These are phyloP conservation scores for Castanea mollissima DNA, from an alignment of 306 rosid genomes.

Conservation along the genomic window DNA sequence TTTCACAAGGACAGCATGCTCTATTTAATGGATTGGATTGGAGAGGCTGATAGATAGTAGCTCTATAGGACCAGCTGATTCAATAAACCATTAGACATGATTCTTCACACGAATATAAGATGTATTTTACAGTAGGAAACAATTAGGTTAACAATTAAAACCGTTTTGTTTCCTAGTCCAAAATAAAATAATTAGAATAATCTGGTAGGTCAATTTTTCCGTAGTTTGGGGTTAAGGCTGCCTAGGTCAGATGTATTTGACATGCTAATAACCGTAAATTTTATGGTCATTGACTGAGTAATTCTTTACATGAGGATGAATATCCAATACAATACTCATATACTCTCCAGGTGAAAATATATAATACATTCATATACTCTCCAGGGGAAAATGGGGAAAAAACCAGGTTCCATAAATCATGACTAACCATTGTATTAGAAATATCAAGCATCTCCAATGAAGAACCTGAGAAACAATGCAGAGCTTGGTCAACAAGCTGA, in stretches of 20 bases:
- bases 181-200: too few relatives aligned
- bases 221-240: too few relatives aligned
- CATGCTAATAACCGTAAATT: slow-evolving; percentile 5
- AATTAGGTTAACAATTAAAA: too few relatives aligned
- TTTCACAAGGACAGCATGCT: too few relatives aligned
- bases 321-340: neutral
- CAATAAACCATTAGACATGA: slow-evolving; percentile 15
- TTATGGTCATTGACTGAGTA: neutral
- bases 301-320: neutral
- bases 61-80: neutral
- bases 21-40: too few relatives aligned
- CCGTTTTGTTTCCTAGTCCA: too few relatives aligned
- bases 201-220: too few relatives aligned
- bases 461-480: slow-evolving; percentile 55
- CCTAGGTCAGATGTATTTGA: slow-evolving; percentile 12
- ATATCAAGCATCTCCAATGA: slow-evolving; percentile 81
- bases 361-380: slow-evolving; percentile 8
- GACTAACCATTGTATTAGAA: slow-evolving; percentile 72
- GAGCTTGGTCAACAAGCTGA: slow-evolving; percentile 54
- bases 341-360: neutral
- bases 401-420: slow-evolving; percentile 21
- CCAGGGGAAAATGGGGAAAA: neutral
- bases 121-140: neutral
- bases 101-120: slow-evolving; percentile 1
- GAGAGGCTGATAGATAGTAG: too few relatives aligned